Conservation (phyloP, 345 rosid species). For the Melaleuca alternifolia region DNA sequence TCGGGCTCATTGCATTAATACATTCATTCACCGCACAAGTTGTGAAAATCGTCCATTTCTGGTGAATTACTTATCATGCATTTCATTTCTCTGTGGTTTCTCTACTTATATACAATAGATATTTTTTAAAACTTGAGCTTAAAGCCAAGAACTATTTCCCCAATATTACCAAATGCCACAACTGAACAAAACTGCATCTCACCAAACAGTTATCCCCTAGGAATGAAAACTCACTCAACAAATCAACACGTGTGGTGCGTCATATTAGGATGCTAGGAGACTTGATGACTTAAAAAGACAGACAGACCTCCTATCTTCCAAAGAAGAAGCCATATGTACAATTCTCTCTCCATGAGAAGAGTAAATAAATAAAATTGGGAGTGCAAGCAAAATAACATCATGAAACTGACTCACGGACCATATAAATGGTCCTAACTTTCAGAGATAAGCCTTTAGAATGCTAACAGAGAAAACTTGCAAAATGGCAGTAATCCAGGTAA, state of each 20-base stretch:
- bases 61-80: not conserved
- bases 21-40: not conserved
- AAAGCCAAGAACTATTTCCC: not conserved
- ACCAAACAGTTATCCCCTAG: not conserved
- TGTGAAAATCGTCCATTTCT: not conserved
- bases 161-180: not conserved
- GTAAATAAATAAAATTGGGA: not conserved
- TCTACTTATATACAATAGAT: not conserved
- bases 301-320: not conserved
- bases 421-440: not conserved
- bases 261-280: not conserved
- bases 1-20: not conserved
- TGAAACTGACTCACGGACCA: not conserved
- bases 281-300: not conserved
- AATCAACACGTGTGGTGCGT: not conserved
- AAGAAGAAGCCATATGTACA: not conserved
- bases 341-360: not conserved
- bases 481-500: not conserved
- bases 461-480: not conserved
- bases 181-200: not conserved
- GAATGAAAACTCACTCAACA: not conserved
- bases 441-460: not conserved
- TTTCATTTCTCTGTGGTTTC: not conserved
- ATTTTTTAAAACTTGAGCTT: not conserved
- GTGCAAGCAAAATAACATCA: not conserved